Evolutionary conservation across 176 grass and related monocot genomes (phyloP).

Genomic region (Juncus inflexus): DNA sequence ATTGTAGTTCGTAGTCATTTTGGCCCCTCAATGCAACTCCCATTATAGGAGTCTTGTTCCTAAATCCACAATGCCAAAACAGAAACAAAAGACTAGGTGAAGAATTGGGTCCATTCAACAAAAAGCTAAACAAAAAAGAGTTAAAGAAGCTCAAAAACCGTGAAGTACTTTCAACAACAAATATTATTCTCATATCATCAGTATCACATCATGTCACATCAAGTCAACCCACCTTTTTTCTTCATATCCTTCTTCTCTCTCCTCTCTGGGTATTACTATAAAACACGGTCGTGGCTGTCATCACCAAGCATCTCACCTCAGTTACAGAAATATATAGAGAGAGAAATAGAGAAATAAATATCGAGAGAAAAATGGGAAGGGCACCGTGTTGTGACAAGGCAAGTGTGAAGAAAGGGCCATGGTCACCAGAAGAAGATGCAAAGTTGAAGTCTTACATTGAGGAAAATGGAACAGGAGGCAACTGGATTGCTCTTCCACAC

Average conservation of each 20-base stretch:
- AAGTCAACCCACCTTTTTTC: conserved; percentile 48
- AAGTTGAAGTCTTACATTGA: conserved; percentile 89
- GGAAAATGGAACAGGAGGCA: conserved; percentile 71
- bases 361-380: conserved; percentile 52
- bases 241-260: conserved; percentile 8
- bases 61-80: conserved; percentile 6
- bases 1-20: no score
- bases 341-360: not conserved
- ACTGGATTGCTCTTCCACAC: conserved; percentile 83
- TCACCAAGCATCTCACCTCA: conserved; percentile 3
- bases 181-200: conserved; percentile 34
- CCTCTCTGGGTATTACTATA: conserved; percentile 31
- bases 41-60: no score
- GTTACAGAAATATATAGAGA: not conserved
- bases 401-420: conserved; percentile 82
- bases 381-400: conserved; percentile 92
- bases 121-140: conserved; percentile 32
- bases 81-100: conserved; percentile 1
- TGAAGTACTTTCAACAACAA: conserved; percentile 32
- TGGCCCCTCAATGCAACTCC: no score
- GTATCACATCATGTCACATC: conserved; percentile 42
- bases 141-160: conserved; percentile 28
- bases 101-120: conserved; percentile 7
- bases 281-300: conserved; percentile 23
- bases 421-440: conserved; percentile 81